phyloP scores from a whole-genome alignment of 805 yeast species.

The Komagataella mondaviorum region DNA sequence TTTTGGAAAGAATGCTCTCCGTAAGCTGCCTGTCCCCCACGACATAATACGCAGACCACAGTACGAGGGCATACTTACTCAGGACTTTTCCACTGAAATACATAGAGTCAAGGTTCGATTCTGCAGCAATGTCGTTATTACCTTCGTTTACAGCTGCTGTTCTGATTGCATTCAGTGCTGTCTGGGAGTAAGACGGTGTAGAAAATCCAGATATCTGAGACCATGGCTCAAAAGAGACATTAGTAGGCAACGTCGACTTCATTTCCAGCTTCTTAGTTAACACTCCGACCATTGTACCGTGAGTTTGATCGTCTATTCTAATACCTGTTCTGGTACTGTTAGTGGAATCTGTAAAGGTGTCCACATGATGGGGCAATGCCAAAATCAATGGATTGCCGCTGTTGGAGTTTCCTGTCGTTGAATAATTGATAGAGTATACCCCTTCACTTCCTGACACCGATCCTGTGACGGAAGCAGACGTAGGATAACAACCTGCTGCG shows the following conservation, averaged over 20 bases:
- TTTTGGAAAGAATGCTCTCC: slow-evolving; percentile 33
- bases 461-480: slow-evolving; percentile 28
- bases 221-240: slow-evolving; percentile 44
- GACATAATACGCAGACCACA: slow-evolving; percentile 35
- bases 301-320: slow-evolving; percentile 29
- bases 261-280: slow-evolving; percentile 24
- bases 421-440: slow-evolving; percentile 30
- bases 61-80: slow-evolving; percentile 44
- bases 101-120: slow-evolving; percentile 28
- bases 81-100: slow-evolving; percentile 40
- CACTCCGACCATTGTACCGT: slow-evolving; percentile 35
- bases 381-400: slow-evolving; percentile 33
- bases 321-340: slow-evolving; percentile 23
- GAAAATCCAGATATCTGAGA: slow-evolving; percentile 25
- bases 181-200: slow-evolving; percentile 8
- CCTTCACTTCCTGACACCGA: slow-evolving; percentile 12
- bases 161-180: slow-evolving; percentile 10
- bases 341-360: slow-evolving; percentile 14
- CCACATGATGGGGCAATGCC: slow-evolving; percentile 41
- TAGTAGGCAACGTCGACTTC: slow-evolving; percentile 23
- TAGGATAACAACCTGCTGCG: slow-evolving; percentile 58
- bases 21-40: slow-evolving; percentile 26
- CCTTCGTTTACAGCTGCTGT: slow-evolving; percentile 24
- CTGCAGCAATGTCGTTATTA: slow-evolving; percentile 25
- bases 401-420: slow-evolving; percentile 34